Base-by-base conservation (phyloP, 768 basidiomycete species). In the Gloeopeniophorella convolvens region DNA sequence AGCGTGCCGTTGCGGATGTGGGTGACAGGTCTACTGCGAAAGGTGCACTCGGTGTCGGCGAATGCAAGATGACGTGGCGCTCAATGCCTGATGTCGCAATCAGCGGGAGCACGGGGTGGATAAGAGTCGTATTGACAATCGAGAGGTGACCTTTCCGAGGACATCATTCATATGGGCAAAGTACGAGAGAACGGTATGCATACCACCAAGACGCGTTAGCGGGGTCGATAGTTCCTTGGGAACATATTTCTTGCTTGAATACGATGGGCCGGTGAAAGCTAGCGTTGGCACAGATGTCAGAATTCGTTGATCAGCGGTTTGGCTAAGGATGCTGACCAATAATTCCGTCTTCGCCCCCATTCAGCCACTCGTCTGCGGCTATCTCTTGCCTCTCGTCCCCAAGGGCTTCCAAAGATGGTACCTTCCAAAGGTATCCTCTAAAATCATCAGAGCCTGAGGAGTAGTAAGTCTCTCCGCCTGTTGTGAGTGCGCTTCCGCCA, bases 401-500 rank as follows among this genome's bases (percentile, higher is more conserved):
- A 37, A 88, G 70, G 13, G 68, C 65, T 9, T 58, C 50, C 3
- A 74, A 54, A 11, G 73, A 60, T 3, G 89, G 89, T 30, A 92
- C 69, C 56, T 76, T 78, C 89, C 89, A 92, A 20, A 89, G 62
- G 56, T 91, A 91, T 16, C 74, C 78, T 31, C 80, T 72, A 61
- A 90, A 91, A 63, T 91, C 86, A 61, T 92, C 89, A 10, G 86
- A 89, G 13, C 89, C 89, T n/a, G 77, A 76, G 30, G 74, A 75
- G 60, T 83, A 91, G 58, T 83, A 78, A 26, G 72, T 63, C 47
- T 85, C 84, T 20, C 58, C 65, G 40, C 74, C 70, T 24, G 74
- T 59, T 4, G 74, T 75, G 1, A 74, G 73, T 21, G 21, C 45
- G 40, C 51, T 53, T 2, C 79, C 77, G 31, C 89, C 85, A 55